Evolutionary conservation across 2,329 filamentous ascomycete species (phyloP).

Genomic region (Rhynchosporium agropyri): DNA sequence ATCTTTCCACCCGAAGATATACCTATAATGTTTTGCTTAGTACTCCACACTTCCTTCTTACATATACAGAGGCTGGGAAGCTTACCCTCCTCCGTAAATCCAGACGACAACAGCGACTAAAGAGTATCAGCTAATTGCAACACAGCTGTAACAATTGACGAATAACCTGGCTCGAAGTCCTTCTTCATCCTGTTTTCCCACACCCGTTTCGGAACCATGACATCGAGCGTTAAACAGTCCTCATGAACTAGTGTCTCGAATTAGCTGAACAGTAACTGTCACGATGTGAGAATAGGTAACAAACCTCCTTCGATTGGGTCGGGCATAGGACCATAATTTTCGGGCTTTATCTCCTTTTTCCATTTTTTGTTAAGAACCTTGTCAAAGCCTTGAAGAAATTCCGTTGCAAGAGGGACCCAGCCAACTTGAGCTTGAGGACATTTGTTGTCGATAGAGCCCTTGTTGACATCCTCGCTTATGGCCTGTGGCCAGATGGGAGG

Average conservation of each 20-base stretch:
- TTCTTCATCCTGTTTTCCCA: constrained; percentile 9
- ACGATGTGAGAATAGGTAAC: neutral
- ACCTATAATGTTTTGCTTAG: neutral
- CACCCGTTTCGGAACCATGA: constrained; percentile 13
- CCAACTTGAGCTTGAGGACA: constrained; percentile 13
- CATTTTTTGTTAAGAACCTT: neutral
- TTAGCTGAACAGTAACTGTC: neutral
- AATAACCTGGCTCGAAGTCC: neutral
- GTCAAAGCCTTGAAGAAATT: neutral
- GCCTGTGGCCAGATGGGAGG: neutral
- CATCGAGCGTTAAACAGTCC: constrained; percentile 12
- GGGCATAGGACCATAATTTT: constrained; percentile 7
- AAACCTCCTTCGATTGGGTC: constrained; percentile 9
- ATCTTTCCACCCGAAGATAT: constrained; percentile 16
- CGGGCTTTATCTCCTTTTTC: neutral
- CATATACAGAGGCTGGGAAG: neutral
- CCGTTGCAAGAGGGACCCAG: neutral
- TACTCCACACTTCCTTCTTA: neutral
- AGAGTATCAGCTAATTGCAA: neutral
- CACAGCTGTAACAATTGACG: neutral
- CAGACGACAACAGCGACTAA: constrained; percentile 5
- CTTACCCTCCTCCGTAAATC: constrained; percentile 14
- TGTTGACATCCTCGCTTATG: constrained; percentile 4
- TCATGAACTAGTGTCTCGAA: neutral
- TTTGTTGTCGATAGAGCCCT: constrained; percentile 4